These are phyloP conservation scores for Ligustrum vulgare DNA, from an alignment of 257 asterid genomes.

Conservation along the genomic window DNA sequence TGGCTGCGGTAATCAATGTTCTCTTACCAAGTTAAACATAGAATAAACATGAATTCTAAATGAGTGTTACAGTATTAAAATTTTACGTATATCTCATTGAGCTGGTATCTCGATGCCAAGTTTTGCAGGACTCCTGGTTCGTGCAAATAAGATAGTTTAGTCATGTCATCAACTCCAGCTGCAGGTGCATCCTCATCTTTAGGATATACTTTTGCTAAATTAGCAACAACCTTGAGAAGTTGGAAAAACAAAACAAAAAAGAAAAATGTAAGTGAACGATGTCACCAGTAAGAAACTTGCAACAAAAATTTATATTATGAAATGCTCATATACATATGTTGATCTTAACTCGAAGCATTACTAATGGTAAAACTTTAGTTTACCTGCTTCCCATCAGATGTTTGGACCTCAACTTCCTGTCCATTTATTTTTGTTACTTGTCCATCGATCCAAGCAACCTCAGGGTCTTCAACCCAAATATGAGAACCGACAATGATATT, in stretches of 20 bases:
- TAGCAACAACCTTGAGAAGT: conserved; percentile 50
- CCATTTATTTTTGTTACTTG: conserved; percentile 76
- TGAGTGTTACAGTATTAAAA: conserved; percentile 12
- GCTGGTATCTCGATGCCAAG: conserved; percentile 84
- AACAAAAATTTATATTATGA: not conserved
- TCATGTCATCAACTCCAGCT: conserved; percentile 98
- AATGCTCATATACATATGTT: not conserved
- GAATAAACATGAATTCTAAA: conserved; percentile 12
- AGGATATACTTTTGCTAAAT: conserved; percentile 64
- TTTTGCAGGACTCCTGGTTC: conserved; percentile 97
- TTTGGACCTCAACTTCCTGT: conserved; percentile 57
- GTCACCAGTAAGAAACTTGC: conserved; percentile 2
- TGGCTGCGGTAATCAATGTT: conserved; percentile 20
- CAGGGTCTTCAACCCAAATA: conserved; percentile 90
- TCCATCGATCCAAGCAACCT: conserved; percentile 78
- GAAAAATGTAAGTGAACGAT: conserved; percentile 14
- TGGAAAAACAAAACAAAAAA: conserved; percentile 12
- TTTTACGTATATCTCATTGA: conserved; percentile 88
- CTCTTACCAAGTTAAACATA: conserved; percentile 24
- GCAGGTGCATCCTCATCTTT: conserved; percentile 94
- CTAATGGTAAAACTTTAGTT: conserved; percentile 13
- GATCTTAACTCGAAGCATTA: not conserved
- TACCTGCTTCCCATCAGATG: conserved; percentile 73
- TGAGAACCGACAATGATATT: conserved; percentile 84
- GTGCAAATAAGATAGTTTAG: conserved; percentile 90